phyloP scores from a whole-genome alignment of 1,284 basidiomycete genomes.

The Apiotrichum akiyoshidainum region DNA sequence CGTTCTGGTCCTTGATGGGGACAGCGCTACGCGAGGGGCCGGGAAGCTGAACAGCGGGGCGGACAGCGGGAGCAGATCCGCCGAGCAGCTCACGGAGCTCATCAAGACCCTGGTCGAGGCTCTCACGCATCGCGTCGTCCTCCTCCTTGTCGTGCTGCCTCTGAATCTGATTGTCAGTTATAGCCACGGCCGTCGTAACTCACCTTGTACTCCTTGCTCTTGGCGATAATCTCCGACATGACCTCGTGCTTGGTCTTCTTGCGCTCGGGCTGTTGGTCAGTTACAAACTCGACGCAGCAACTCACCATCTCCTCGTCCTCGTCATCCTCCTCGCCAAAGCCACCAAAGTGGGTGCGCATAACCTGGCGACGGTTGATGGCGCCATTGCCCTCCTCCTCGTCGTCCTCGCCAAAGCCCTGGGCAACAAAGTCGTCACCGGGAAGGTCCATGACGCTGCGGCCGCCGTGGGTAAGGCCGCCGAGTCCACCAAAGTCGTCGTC shows the following conservation, averaged over 20 bases:
- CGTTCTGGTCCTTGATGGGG: conserved; percentile 33
- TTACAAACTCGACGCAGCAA: neutral
- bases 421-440: conserved; percentile 76
- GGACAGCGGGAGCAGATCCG: conserved; percentile 54
- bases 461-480: conserved; percentile 78
- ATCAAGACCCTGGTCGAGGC: conserved; percentile 85
- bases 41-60: conserved; percentile 41
- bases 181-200: too few species aligned
- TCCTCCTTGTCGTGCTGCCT: conserved; percentile 81
- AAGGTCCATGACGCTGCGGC: conserved; percentile 72
- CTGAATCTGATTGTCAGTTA: conserved; percentile 5
- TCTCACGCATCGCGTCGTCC: conserved; percentile 79
- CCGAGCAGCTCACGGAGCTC: conserved; percentile 73
- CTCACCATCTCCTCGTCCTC: conserved; percentile 51
- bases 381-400: conserved; percentile 66
- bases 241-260: conserved; percentile 94
- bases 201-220: conserved; percentile 93
- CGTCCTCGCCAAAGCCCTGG: conserved; percentile 67
- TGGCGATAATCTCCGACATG: conserved; percentile 96
- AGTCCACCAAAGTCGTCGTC: conserved; percentile 42
- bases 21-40: conserved; percentile 52
- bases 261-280: conserved; percentile 44
- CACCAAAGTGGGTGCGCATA: conserved; percentile 73
- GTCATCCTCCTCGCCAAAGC: conserved; percentile 65
- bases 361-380: conserved; percentile 68